Conservation (phyloP, 78 protist genomes). For the Guillardia theta region DNA sequence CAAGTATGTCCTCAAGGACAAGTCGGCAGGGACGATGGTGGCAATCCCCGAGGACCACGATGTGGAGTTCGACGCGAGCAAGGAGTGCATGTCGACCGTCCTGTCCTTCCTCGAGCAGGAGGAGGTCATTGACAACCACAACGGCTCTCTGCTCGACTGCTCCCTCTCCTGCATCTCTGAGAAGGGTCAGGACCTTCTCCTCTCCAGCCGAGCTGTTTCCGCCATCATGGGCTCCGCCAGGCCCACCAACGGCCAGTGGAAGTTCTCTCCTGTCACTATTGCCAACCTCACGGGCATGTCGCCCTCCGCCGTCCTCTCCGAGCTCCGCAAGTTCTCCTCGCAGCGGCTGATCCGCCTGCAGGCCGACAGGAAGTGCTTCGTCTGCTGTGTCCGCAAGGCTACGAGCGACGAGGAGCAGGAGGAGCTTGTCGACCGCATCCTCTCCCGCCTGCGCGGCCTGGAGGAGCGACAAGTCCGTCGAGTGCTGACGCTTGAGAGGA, state of each 20-base stretch:
- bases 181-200: background rate
- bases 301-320: background rate
- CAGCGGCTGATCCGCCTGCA: background rate
- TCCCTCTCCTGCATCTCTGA: background rate
- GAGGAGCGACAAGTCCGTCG: background rate
- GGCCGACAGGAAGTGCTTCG: background rate
- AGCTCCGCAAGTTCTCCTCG: background rate
- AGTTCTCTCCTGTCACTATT: background rate
- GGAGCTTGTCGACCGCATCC: background rate
- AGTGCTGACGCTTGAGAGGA: background rate
- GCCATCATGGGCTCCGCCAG: background rate
- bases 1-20: background rate
- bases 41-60: background rate
- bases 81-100: background rate
- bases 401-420: background rate
- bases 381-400: background rate
- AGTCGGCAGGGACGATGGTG: background rate
- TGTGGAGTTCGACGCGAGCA: background rate
- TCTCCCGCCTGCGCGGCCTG: background rate
- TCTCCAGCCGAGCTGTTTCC: background rate
- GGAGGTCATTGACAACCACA: background rate
- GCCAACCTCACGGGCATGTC: background rate
- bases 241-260: background rate
- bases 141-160: background rate
- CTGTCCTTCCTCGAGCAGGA: constrained; percentile 3